phyloP scores from a whole-genome alignment of 495 filamentous ascomycete species.

The Cercophora newfieldiana region DNA sequence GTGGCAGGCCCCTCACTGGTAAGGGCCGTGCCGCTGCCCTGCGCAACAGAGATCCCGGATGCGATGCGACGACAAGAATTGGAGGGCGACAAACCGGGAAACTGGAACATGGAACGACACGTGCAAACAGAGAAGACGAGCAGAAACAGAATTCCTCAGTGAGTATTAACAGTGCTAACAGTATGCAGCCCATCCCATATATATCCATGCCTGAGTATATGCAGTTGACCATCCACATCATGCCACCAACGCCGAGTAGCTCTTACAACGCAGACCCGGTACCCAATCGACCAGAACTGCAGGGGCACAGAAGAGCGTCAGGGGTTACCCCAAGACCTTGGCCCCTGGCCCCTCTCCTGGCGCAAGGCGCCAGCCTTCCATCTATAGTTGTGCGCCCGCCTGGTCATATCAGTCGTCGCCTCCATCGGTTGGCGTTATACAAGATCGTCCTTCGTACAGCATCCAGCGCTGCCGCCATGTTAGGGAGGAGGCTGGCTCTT shows the following conservation, averaged over 20 bases:
- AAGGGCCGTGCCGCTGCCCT: background rate
- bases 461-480: background rate
- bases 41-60: background rate
- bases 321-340: background rate
- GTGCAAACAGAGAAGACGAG: background rate
- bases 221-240: background rate
- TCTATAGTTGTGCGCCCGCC: background rate
- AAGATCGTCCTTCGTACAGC: background rate
- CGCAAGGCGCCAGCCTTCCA: background rate
- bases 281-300: background rate
- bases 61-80: too few species aligned
- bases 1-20: background rate
- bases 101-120: background rate
- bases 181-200: background rate
- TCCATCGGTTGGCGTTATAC: background rate
- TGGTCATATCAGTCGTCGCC: background rate
- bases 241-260: background rate
- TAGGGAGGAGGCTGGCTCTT: conserved; percentile 13
- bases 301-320: background rate
- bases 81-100: too few species aligned
- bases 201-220: background rate
- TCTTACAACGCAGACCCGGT: background rate
- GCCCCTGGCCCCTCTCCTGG: background rate
- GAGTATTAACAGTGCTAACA: background rate
- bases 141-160: background rate